Base-by-base conservation (phyloP, 441 rosid genomes). In the Capsella rubella region DNA sequence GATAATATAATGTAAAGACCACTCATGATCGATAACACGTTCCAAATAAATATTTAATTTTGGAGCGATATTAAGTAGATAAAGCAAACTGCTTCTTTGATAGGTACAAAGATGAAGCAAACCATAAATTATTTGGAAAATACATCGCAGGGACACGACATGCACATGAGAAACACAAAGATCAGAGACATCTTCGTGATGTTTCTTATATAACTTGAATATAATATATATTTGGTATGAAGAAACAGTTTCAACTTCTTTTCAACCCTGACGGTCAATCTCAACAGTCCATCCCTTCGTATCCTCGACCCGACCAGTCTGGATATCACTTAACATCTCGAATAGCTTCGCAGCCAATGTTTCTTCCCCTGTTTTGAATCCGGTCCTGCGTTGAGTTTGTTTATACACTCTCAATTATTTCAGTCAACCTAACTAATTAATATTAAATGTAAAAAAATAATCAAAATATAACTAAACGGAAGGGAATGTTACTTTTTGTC, bases 221-320 rank as follows among this genome's bases (percentile, higher is more conserved):
- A 14, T 5, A 57, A 35, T 4, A 45, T n/a, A 37, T 5, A 15
- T n/a, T 45, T 45, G 45, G 35, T 50, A 6, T 27, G 14, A 72
- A 13, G 54, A n/a, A 13, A 55, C 57, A 64, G 47, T 53, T 57
- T 46, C 21, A 46, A 49, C 3, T 7, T 34, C 34, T 6, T 47
- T 47, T 73, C 50, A 65, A 45, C 52, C 39, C 28, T 67, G 15
- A 46, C 32, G 58, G 52, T 72, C 75, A 55, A 87, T 74, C 77
- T 58, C 73, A 31, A 83, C 68, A n/a, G 80, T 83, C 93, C 93
- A 90, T 49, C 86, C 87, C 78, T 76, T 75, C 12, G 72, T 84
- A 82, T 88, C 89, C 61, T 87, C 88, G 18, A 84, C 67, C 32
- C 55, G 79, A 37, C 96, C 93, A 16, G 68, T 78, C 70, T 85